Evolutionary conservation across 2,329 filamentous ascomycete species (phyloP).

Genomic region (Huntiella omanensis): DNA sequence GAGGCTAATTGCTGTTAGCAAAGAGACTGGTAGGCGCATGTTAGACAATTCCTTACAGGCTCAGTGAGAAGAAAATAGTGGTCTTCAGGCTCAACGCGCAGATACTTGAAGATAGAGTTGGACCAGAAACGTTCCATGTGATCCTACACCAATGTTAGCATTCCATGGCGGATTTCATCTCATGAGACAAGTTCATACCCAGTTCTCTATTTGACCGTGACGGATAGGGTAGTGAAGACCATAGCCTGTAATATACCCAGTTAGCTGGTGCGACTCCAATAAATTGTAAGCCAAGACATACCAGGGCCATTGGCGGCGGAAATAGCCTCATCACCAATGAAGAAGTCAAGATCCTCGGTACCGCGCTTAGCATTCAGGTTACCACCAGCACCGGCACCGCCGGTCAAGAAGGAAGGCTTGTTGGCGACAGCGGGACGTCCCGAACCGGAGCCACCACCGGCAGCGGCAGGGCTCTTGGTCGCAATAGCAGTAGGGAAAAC

Average conservation of each 20-base stretch:
- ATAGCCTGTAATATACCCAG: constrained; percentile 42
- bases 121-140: constrained; percentile 99
- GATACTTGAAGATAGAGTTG: constrained; percentile 99
- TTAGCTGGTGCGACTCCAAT: constrained; percentile 5
- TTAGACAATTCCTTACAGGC: constrained; percentile 36
- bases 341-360: constrained; percentile 95
- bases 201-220: constrained; percentile 97
- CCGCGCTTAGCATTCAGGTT: constrained; percentile 83
- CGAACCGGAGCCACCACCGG: constrained; percentile 58
- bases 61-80: constrained; percentile 97
- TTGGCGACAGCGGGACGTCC: constrained; percentile 80
- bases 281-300: constrained; percentile 20
- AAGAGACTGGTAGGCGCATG: background rate
- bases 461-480: constrained; percentile 62
- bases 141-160: constrained; percentile 36
- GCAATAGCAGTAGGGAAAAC: constrained; percentile 98
- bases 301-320: constrained; percentile 66
- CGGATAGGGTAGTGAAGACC: constrained; percentile 94
- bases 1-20: constrained; percentile 37
- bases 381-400: constrained; percentile 64
- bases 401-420: constrained; percentile 88
- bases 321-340: constrained; percentile 93
- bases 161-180: too few species aligned
- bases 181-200: constrained; percentile 38
- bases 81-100: constrained; percentile 93